Percentiles rank a stretch among this genome's conserved stretches.
Evolutionary conservation across 2,329 filamentous ascomycete genomes (phyloP).

Genomic region (Claviceps sp.): DNA sequence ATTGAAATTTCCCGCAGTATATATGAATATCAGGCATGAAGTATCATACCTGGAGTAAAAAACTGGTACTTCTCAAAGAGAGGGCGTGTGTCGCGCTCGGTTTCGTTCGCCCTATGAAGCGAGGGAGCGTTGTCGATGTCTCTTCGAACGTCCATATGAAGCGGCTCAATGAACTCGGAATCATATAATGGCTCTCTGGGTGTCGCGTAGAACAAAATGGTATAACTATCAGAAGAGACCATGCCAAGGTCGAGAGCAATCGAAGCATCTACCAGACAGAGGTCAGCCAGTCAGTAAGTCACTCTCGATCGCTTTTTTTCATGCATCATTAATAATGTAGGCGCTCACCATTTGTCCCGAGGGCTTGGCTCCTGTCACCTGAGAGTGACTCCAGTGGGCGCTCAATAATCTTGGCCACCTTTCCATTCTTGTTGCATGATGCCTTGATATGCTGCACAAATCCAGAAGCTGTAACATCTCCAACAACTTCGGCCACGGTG

Average conservation of each 20-base stretch:
- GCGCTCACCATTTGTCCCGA: conserved; percentile 34
- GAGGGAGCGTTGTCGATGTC: conserved; percentile 19
- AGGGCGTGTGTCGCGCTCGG: conserved; percentile 29
- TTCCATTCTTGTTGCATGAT: conserved; percentile 29
- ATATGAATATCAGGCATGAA: background rate
- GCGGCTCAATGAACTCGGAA: conserved; percentile 44
- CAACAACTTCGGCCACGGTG: conserved; percentile 45
- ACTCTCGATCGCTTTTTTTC: background rate
- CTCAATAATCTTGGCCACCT: conserved; percentile 25
- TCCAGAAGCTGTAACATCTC: conserved; percentile 27
- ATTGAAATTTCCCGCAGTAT: conserved; percentile 4
- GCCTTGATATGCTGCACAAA: conserved; percentile 31
- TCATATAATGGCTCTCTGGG: conserved; percentile 48
- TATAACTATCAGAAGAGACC: conserved; percentile 41
- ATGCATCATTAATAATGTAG: background rate
- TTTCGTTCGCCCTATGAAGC: conserved; percentile 26
- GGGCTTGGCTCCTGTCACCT: conserved; percentile 27
- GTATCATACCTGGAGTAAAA: conserved; percentile 61
- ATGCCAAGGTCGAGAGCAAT: conserved; percentile 35
- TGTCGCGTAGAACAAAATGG: conserved; percentile 62
- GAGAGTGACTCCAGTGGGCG: conserved; percentile 29
- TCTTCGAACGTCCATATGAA: conserved; percentile 66
- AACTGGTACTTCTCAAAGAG: conserved; percentile 93
- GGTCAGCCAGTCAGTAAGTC: background rate
- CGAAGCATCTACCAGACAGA: conserved; percentile 30